Percentiles rank a stretch among this genome's conserved stretches.
Evolutionary conservation across 2,329 filamentous ascomycete genomes (phyloP).

Genomic region (Exophiala dermatitidis): DNA sequence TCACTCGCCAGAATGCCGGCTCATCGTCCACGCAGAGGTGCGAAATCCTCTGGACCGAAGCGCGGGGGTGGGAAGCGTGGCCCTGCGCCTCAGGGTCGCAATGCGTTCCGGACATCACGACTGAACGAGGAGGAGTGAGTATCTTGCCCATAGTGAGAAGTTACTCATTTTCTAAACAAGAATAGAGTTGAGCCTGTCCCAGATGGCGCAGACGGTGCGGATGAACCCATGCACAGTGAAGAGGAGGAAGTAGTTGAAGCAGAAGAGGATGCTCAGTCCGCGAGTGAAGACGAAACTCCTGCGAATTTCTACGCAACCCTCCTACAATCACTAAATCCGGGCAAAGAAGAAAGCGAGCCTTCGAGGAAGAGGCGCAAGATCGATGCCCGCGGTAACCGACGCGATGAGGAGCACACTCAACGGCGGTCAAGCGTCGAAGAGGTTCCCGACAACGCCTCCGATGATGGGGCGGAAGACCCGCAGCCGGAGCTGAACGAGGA

Average conservation of each 20-base stretch:
- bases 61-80: slow-evolving; percentile 30
- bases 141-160: not conserved
- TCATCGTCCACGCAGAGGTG: slow-evolving; percentile 9
- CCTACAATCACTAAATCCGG: slow-evolving; percentile 48
- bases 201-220: not conserved
- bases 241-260: not conserved
- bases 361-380: slow-evolving; percentile 50
- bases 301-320: slow-evolving; percentile 48
- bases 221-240: not conserved
- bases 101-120: slow-evolving; percentile 35
- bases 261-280: slow-evolving; percentile 2
- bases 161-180: slow-evolving; percentile 3
- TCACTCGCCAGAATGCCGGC: slow-evolving; percentile 9
- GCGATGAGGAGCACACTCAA: not conserved
- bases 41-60: slow-evolving; percentile 29
- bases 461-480: slow-evolving; percentile 5
- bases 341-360: slow-evolving; percentile 38
- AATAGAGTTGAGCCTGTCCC: slow-evolving; percentile 12
- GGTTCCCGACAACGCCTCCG: slow-evolving; percentile 14
- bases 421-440: slow-evolving; percentile 1
- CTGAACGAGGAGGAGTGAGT: slow-evolving; percentile 36
- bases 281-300: slow-evolving; percentile 18
- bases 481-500: slow-evolving; percentile 27
- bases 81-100: slow-evolving; percentile 24
- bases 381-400: slow-evolving; percentile 29